These are phyloP conservation scores for Hyaloscypha variabilis DNA, from an alignment of 495 filamentous ascomycete species.

Conservation along the genomic window DNA sequence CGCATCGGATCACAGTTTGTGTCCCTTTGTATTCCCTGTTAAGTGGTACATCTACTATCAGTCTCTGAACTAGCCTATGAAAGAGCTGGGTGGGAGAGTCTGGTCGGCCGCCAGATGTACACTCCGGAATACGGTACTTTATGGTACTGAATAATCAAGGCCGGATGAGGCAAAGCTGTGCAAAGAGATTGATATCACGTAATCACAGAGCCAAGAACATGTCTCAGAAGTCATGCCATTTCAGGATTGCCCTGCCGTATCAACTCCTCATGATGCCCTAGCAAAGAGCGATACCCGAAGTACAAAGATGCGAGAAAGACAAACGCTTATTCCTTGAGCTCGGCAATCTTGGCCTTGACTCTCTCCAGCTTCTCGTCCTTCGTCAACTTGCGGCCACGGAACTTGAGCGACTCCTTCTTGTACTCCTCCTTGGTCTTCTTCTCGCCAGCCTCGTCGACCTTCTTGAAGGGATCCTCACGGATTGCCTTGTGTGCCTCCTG, in stretches of 20 bases:
- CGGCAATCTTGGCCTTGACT: constrained; percentile 87
- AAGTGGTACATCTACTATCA: not conserved
- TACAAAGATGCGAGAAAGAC: constrained; percentile 14
- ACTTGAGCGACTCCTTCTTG: constrained; percentile 95
- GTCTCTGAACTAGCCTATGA: not conserved
- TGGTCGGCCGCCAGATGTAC: not conserved
- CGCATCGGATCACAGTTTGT: not conserved
- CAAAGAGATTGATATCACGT: not conserved
- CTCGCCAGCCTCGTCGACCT: constrained; percentile 72
- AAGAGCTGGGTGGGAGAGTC: not conserved
- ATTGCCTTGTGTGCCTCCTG: constrained; percentile 92
- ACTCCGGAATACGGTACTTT: too few species aligned
- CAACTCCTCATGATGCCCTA: constrained; percentile 27
- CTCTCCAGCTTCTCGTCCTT: constrained; percentile 76
- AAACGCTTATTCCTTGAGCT: constrained; percentile 50
- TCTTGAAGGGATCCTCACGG: constrained; percentile 97
- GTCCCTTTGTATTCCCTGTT: not conserved
- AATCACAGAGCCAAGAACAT: not conserved
- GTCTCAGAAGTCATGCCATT: constrained; percentile 2
- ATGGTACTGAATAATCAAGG: not conserved
- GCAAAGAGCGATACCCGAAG: constrained; percentile 20
- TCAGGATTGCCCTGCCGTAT: constrained; percentile 13
- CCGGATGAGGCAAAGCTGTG: not conserved
- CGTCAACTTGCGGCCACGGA: constrained; percentile 72
- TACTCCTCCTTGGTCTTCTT: constrained; percentile 97